These are phyloP conservation scores for Chaetomidium leptoderma DNA, from an alignment of 495 filamentous ascomycete species.

Conservation along the genomic window DNA sequence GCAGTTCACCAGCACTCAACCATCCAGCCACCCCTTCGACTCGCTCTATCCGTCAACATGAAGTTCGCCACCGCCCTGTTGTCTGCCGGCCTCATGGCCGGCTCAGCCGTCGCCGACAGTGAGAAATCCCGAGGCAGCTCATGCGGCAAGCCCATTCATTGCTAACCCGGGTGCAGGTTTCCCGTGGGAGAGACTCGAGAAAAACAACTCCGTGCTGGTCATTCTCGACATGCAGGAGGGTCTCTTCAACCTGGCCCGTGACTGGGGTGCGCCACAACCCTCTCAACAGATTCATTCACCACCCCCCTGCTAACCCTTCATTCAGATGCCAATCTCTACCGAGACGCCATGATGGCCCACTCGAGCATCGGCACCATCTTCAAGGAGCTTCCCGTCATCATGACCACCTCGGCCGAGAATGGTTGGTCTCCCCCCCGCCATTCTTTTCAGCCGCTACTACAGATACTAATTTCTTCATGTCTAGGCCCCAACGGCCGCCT, in stretches of 20 bases:
- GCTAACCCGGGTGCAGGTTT: conserved; percentile 6
- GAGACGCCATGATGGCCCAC: conserved; percentile 66
- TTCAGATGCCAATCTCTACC: conserved; percentile 52
- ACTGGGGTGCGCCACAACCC: conserved; percentile 39
- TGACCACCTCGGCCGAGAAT: conserved; percentile 63
- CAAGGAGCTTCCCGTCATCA: conserved; percentile 56
- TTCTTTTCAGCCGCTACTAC: neutral
- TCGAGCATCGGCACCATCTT: conserved; percentile 63
- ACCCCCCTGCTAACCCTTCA: neutral
- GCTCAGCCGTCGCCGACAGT: conserved; percentile 21
- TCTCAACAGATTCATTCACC: neutral
- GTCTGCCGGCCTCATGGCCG: conserved; percentile 20
- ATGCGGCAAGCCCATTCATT: neutral
- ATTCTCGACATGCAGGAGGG: conserved; percentile 72
- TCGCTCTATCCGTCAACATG: conserved; percentile 9
- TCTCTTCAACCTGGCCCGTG: conserved; percentile 60
- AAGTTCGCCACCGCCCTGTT: conserved; percentile 17
- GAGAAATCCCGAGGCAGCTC: neutral
- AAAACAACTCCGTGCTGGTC: conserved; percentile 47
- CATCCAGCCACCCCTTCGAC: neutral
- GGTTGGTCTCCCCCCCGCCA: conserved; percentile 22
- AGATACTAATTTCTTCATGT: too few relatives aligned
- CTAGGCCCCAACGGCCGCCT: conserved; percentile 64
- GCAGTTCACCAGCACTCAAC: conserved; percentile 4
- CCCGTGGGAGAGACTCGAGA: conserved; percentile 25